A percentile compares a stretch with the other conserved stretches of the same genome.
phyloP scores from a whole-genome alignment of 1,139 yeast genomes.

The Kazachstania sp. region DNA sequence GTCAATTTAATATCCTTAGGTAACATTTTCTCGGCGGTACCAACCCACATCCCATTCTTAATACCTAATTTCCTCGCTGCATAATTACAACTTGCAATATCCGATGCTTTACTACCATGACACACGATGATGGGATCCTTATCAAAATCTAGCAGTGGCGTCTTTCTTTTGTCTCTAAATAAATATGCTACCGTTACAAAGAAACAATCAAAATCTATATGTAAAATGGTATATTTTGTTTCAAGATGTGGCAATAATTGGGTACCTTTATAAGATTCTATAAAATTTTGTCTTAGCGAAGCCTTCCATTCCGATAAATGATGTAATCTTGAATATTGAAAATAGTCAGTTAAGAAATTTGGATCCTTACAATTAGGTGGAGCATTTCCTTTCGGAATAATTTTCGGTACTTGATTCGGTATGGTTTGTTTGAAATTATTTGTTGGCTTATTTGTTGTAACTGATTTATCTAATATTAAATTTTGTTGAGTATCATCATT shows the following conservation, averaged over 20 bases:
- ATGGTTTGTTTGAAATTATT: too few species aligned
- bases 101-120: slow-evolving; percentile 57
- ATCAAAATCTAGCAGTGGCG: slow-evolving; percentile 37
- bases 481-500: slow-evolving; percentile 43
- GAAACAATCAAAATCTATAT: slow-evolving; percentile 89
- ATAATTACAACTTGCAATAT: slow-evolving; percentile 90
- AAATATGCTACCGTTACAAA: slow-evolving; percentile 80
- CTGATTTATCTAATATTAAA: slow-evolving; percentile 6
- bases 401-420: neutral
- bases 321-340: slow-evolving; percentile 75
- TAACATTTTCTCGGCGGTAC: slow-evolving; percentile 52
- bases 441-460: neutral
- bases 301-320: slow-evolving; percentile 85
- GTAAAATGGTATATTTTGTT: slow-evolving; percentile 41
- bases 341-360: slow-evolving; percentile 59
- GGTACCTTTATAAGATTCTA: slow-evolving; percentile 9
- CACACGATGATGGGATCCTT: slow-evolving; percentile 73
- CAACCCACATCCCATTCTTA: slow-evolving; percentile 83
- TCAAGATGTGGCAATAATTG: neutral
- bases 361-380: slow-evolving; percentile 63
- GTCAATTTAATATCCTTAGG: slow-evolving; percentile 42
- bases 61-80: slow-evolving; percentile 70
- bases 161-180: slow-evolving; percentile 33
- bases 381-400: neutral
- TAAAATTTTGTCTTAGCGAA: slow-evolving; percentile 53